Conservation (phyloP, 139 green algal genomes). For the Ostreobium quekettii region DNA sequence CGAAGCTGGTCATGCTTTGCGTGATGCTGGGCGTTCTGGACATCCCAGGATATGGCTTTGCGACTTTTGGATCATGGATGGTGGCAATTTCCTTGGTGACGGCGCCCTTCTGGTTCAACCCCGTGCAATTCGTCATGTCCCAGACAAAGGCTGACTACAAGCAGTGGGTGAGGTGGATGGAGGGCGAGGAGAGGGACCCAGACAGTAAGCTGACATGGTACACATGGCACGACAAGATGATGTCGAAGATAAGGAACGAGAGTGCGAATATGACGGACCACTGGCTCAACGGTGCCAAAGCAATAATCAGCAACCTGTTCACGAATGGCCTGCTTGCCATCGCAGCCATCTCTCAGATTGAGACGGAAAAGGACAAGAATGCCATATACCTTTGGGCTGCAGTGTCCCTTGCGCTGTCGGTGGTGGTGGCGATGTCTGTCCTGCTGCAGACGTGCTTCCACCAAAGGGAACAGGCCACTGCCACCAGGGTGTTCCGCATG, state of each 20-base stretch:
- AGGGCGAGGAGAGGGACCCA: slow-evolving; percentile 30
- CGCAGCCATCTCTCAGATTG: slow-evolving; percentile 25
- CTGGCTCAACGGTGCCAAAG: slow-evolving; percentile 16
- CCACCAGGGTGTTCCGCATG: neutral
- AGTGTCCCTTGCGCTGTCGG: too few relatives aligned
- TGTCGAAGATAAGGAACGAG: slow-evolving; percentile 29
- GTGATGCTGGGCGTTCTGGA: slow-evolving; percentile 42
- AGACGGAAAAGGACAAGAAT: slow-evolving; percentile 15
- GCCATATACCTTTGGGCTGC: too few relatives aligned
- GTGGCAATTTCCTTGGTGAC: slow-evolving; percentile 53
- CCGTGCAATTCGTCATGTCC: slow-evolving; percentile 41
- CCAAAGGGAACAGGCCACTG: neutral
- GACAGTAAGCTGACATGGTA: slow-evolving; percentile 29
- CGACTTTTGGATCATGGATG: slow-evolving; percentile 59
- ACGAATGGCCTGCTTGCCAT: slow-evolving; percentile 24
- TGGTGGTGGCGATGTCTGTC: too few relatives aligned
- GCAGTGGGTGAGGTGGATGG: slow-evolving; percentile 14
- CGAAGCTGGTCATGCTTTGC: slow-evolving; percentile 50
- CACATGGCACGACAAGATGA: slow-evolving; percentile 29
- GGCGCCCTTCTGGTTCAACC: slow-evolving; percentile 73
- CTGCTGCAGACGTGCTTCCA: too few relatives aligned
- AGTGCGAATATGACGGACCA: slow-evolving; percentile 22
- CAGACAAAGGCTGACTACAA: slow-evolving; percentile 20
- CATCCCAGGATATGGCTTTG: slow-evolving; percentile 29
- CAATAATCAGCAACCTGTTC: slow-evolving; percentile 5